phyloP scores from a whole-genome alignment of 208 protist genomes.

The Wallacemonas rigidus region DNA sequence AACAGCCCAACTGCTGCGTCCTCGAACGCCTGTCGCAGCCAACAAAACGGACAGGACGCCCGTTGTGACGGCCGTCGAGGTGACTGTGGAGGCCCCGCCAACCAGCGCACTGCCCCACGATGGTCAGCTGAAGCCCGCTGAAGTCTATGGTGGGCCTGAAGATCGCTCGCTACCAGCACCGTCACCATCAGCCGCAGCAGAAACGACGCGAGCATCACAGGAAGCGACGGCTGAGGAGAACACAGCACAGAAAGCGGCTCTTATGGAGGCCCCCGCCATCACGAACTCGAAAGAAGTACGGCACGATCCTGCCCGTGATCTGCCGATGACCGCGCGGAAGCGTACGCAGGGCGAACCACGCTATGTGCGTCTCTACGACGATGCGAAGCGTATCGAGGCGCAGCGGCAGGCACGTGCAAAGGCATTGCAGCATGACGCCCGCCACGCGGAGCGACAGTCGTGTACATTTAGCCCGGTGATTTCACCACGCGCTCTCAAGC shows the following conservation, averaged over 20 bases:
- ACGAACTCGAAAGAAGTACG: not conserved
- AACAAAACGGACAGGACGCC: not conserved
- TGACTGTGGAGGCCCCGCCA: no score
- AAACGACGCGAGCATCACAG: no score
- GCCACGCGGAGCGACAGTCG: slow-evolving; percentile 8
- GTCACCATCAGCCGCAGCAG: no score
- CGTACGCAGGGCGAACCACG: slow-evolving; percentile 2
- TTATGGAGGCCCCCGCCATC: no score
- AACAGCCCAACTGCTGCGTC: slow-evolving; percentile 21
- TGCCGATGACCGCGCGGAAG: no score
- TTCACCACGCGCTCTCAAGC: slow-evolving; percentile 15
- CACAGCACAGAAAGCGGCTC: no score
- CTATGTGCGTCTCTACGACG: slow-evolving; percentile 42
- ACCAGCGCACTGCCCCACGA: no score
- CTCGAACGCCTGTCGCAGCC: slow-evolving; percentile 21
- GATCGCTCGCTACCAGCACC: no score
- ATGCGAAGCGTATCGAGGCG: slow-evolving; percentile 21
- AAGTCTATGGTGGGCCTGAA: no score
- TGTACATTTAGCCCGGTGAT: slow-evolving; percentile 33
- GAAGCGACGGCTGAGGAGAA: slow-evolving; percentile 18
- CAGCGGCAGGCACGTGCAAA: slow-evolving; percentile 1
- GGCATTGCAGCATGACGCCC: not conserved
- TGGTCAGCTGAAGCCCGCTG: no score
- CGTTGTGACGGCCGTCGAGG: not conserved
- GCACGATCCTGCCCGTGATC: no score